phyloP scores from a whole-genome alignment of 2,329 filamentous ascomycete species.

The Fusarium transvaalense region DNA sequence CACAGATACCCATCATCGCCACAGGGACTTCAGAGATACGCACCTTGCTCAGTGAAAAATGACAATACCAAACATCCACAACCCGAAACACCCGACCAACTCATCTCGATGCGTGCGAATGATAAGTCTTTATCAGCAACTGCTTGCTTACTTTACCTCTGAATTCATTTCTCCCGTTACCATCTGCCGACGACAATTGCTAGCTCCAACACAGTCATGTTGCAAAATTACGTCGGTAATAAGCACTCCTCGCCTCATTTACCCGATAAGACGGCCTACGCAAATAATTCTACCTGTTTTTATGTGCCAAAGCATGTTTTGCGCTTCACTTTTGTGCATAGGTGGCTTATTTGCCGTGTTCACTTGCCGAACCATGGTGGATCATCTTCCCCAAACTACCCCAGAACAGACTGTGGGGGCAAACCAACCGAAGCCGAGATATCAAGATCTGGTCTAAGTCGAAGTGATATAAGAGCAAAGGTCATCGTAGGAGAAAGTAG shows the following conservation, averaged over 20 bases:
- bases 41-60: neutral
- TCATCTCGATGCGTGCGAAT: neutral
- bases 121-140: constrained; percentile 2
- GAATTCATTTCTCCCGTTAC: constrained; percentile 33
- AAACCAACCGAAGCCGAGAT: constrained; percentile 30
- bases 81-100: constrained; percentile 4
- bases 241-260: constrained; percentile 30
- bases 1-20: too few species aligned
- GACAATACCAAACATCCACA: neutral
- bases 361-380: constrained; percentile 36
- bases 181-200: constrained; percentile 34
- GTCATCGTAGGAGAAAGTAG: neutral
- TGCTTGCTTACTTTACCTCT: neutral
- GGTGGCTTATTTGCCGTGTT: constrained; percentile 21
- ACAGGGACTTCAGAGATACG: neutral
- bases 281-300: neutral
- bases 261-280: rapidly evolving
- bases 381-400: constrained; percentile 27
- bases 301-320: neutral
- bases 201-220: constrained; percentile 33
- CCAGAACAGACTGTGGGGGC: constrained; percentile 29
- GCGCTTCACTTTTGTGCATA: neutral
- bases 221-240: constrained; percentile 26
- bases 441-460: constrained; percentile 27
- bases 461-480: constrained; percentile 33